phyloP scores from a whole-genome alignment of 805 yeast genomes.

The Schwanniomyces sp. region DNA sequence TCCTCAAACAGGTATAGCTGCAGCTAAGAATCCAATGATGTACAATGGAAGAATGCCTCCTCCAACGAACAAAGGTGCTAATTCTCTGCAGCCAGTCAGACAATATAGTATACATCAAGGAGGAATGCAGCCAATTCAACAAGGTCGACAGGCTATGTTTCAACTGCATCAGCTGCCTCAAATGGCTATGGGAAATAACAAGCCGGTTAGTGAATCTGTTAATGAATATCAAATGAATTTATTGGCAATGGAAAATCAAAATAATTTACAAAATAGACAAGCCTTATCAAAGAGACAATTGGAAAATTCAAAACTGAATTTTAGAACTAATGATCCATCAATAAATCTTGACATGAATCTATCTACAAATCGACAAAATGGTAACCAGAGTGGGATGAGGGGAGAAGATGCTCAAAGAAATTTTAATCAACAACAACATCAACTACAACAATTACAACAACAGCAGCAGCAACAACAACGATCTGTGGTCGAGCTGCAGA shows the following conservation, averaged over 20 bases:
- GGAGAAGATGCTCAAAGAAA: not conserved
- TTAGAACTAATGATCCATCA: not conserved
- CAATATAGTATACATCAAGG: slow-evolving; percentile 5
- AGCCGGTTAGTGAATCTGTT: slow-evolving; percentile 12
- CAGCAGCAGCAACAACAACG: slow-evolving; percentile 10
- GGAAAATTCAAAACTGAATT: not conserved
- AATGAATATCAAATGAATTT: slow-evolving; percentile 21
- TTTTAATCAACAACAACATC: not conserved
- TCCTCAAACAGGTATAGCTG: not conserved
- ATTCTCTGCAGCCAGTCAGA: slow-evolving; percentile 1
- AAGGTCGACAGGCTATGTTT: slow-evolving; percentile 1
- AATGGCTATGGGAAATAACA: slow-evolving; percentile 1
- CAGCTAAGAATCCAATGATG: not conserved
- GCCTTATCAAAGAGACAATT: slow-evolving; percentile 9
- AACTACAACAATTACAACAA: slow-evolving; percentile 7
- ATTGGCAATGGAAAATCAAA: slow-evolving; percentile 17
- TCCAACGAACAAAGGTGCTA: not conserved
- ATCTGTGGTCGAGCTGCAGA: not conserved
- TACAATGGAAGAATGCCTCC: slow-evolving; percentile 5
- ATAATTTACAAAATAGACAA: slow-evolving; percentile 15
- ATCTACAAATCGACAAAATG: not conserved
- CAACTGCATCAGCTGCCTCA: slow-evolving; percentile 3
- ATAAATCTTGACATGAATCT: not conserved
- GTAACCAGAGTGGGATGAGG: not conserved
- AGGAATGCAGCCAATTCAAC: slow-evolving; percentile 1